phyloP scores from a whole-genome alignment of 768 basidiomycete genomes.

The Calocera cornea region DNA sequence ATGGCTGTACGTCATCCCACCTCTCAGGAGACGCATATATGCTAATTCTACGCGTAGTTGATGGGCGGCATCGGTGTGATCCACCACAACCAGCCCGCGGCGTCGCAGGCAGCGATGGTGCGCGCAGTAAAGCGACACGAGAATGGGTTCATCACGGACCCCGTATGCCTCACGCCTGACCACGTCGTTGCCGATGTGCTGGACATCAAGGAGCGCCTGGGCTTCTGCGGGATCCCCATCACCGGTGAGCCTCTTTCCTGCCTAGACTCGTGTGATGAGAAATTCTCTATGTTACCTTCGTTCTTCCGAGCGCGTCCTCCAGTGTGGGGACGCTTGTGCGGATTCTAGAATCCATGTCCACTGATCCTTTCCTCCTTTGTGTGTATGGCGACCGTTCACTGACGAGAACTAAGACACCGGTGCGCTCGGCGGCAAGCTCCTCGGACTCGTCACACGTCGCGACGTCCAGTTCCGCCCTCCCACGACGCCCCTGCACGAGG shows the following conservation, averaged over 20 bases:
- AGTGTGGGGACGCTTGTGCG: constrained; percentile 56
- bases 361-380: constrained; percentile 25
- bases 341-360: constrained; percentile 30
- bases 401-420: constrained; percentile 54
- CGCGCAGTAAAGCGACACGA: constrained; percentile 95
- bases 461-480: constrained; percentile 85
- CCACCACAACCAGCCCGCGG: constrained; percentile 82
- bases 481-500: constrained; percentile 48
- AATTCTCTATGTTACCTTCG: constrained; percentile 49
- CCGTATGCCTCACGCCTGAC: constrained; percentile 70
- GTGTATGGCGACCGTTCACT: constrained; percentile 16
- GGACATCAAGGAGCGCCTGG: constrained; percentile 79
- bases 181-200: constrained; percentile 77
- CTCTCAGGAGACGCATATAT: not conserved
- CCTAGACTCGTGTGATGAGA: constrained; percentile 1
- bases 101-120: constrained; percentile 90
- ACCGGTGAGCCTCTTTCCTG: constrained; percentile 54
- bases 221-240: constrained; percentile 95
- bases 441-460: constrained; percentile 92
- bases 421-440: constrained; percentile 72
- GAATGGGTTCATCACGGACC: constrained; percentile 96
- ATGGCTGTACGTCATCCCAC: constrained; percentile 58
- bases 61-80: constrained; percentile 96
- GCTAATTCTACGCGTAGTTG: constrained; percentile 33
- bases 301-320: constrained; percentile 67